Conservation (phyloP, 1,139 yeast species). For the Chernovozyma aurita region DNA sequence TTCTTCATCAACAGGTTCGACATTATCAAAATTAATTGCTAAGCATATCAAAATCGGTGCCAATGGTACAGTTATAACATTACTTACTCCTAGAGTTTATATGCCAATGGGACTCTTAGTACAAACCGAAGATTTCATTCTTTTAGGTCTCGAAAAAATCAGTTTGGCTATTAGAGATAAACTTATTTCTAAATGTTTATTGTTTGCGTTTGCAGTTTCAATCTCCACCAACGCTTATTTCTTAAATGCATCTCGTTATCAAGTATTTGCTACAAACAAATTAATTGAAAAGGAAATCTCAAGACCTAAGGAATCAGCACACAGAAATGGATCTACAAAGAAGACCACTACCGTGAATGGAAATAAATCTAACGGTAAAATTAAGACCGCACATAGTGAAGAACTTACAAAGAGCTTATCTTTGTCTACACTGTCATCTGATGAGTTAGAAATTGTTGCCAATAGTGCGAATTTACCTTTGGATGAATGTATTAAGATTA, state of each 20-base stretch:
- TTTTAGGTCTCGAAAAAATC: slow-evolving; percentile 50
- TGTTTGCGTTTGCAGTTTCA: slow-evolving; percentile 71
- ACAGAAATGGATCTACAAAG: slow-evolving; percentile 3
- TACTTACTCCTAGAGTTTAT: slow-evolving; percentile 64
- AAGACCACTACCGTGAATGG: slow-evolving; percentile 7
- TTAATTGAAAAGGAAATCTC: slow-evolving; percentile 39
- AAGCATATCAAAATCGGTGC: slow-evolving; percentile 39
- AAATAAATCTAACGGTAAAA: slow-evolving; percentile 7
- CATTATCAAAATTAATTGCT: slow-evolving; percentile 36
- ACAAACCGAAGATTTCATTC: slow-evolving; percentile 60
- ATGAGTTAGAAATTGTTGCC: slow-evolving; percentile 23
- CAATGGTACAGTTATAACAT: slow-evolving; percentile 58
- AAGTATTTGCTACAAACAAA: slow-evolving; percentile 39
- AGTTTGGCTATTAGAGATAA: slow-evolving; percentile 80
- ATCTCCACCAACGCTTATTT: slow-evolving; percentile 80
- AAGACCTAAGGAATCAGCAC: slow-evolving; percentile 18
- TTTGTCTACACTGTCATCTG: slow-evolving; percentile 12
- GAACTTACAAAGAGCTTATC: neutral
- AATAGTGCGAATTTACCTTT: slow-evolving; percentile 28
- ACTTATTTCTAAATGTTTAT: slow-evolving; percentile 70
- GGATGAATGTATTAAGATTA: slow-evolving; percentile 58
- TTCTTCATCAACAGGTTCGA: neutral
- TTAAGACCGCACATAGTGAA: slow-evolving; percentile 9
- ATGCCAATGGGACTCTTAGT: slow-evolving; percentile 63
- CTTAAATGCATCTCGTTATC: slow-evolving; percentile 69